Conservation (phyloP, 768 basidiomycete genomes). For the Dictyophora rubrovolvata region DNA sequence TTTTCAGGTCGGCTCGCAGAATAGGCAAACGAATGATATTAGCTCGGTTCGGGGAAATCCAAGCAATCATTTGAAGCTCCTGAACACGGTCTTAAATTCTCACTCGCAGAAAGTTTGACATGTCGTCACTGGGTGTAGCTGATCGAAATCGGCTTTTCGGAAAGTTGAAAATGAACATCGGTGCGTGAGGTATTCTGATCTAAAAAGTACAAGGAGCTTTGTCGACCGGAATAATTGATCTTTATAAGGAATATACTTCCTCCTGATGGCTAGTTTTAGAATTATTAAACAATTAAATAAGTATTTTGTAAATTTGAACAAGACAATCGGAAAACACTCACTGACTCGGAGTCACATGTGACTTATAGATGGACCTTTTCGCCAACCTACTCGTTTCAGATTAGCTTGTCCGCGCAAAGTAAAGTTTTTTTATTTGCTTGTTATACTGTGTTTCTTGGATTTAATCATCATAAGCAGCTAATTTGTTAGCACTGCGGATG, state of each 20-base stretch:
- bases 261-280: neutral
- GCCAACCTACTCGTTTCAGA: too few species aligned
- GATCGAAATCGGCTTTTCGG: neutral
- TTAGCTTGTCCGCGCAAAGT: too few species aligned
- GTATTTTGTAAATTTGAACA: too few species aligned
- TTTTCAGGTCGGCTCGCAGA: too few species aligned
- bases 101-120: neutral
- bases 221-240: neutral
- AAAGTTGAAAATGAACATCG: neutral
- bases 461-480: too few species aligned
- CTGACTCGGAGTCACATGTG: too few species aligned
- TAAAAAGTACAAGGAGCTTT: neutral
- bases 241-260: neutral
- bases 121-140: neutral
- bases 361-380: too few species aligned
- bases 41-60: neutral
- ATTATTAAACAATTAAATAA: too few species aligned
- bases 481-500: too few species aligned
- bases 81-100: neutral
- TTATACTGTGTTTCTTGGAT: too few species aligned
- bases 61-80: neutral
- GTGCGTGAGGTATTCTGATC: neutral
- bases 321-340: too few species aligned
- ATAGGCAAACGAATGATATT: neutral
- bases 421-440: too few species aligned